Evolutionary conservation across 306 rosid genomes (phyloP).

Genomic region (Vigna hirtella): DNA sequence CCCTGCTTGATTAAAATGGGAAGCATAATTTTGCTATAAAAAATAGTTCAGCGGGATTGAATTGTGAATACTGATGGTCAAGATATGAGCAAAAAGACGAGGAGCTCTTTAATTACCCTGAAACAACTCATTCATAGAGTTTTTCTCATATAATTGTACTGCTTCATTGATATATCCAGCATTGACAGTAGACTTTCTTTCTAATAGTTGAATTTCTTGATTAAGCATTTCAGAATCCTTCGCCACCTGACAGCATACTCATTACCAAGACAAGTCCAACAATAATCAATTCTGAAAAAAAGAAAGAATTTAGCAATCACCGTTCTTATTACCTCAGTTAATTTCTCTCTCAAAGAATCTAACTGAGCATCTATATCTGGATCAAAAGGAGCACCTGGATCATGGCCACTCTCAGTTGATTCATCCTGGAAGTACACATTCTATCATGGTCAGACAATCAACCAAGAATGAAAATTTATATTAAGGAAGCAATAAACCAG

Average conservation of each 20-base stretch:
- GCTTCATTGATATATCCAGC: conserved; percentile 64
- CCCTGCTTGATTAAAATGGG: conserved; percentile 34
- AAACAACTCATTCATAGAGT: conserved; percentile 59
- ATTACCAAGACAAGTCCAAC: conserved; percentile 29
- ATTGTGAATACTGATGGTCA: background rate
- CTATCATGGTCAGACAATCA: background rate
- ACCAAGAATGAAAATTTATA: background rate
- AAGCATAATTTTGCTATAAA: conserved; percentile 13
- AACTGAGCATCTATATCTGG: conserved; percentile 67
- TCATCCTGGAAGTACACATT: conserved; percentile 58
- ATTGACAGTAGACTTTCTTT: conserved; percentile 57
- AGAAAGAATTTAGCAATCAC: conserved; percentile 18
- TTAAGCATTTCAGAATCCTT: conserved; percentile 69
- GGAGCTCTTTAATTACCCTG: conserved; percentile 62
- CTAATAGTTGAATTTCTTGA: conserved; percentile 68
- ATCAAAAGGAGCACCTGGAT: conserved; percentile 48
- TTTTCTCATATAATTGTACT: conserved; percentile 40
- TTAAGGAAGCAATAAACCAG: background rate
- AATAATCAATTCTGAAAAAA: conserved; percentile 15
- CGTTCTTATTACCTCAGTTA: conserved; percentile 53
- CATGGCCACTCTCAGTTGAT: conserved; percentile 40
- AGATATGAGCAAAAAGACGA: conserved; percentile 35
- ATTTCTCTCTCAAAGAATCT: conserved; percentile 69
- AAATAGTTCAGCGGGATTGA: conserved; percentile 20
- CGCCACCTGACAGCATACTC: conserved; percentile 58